Base-by-base conservation (phyloP, 331 rosid genomes). In the Dryas integrifolia region DNA sequence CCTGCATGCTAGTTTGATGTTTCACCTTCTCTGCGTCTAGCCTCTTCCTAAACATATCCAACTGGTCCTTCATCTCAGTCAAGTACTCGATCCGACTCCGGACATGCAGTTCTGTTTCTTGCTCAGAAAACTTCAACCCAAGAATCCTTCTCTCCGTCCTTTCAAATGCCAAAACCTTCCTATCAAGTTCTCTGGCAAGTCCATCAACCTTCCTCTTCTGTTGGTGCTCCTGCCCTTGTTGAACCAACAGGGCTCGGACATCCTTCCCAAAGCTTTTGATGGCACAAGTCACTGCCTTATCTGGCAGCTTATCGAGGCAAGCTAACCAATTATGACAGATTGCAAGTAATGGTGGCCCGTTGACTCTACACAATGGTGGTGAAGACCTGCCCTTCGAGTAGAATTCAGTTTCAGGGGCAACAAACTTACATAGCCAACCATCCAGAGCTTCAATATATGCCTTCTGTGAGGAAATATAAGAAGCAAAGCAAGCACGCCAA, bases 181-280 rank as follows among this genome's bases (percentile, higher is more conserved):
- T 75, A 39, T 71, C 65, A 50, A 69, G 80, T 12, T 65, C 62
- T 41, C 48, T 49, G n/a, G 70, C 48, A 16, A 80, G 77, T 58
- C 66, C 74, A n/a, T 60, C 84, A 26, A 76, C 75, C 59, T 66
- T 61, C 67, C 68, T 76, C 53, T 81, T 81, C 2, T 72, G 84
- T n/a, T 56, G 75, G 65, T 76, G 78, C 46, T 81, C 84, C 61
- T 76, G 59, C 21, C 63, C 75, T 65, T 80, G 77, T 58, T 72
- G 55, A 76, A 13, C 48, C 77, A 67, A 66, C 60, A 76, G 58
- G 49, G 75, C 63, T 11, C 26, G 61, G n/a, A 81, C 15, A 9
- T 76, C 78, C 70, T 67, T 72, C 52, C 53, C 62, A 12, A 76
- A 81, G 38, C 78, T 53, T 72, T 76, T 76, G 81, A 81, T 71